A percentile compares a stretch with the other conserved stretches of the same genome.
phyloP scores from a whole-genome alignment of 2,329 filamentous ascomycete genomes.

The Clarireedia paspali region DNA sequence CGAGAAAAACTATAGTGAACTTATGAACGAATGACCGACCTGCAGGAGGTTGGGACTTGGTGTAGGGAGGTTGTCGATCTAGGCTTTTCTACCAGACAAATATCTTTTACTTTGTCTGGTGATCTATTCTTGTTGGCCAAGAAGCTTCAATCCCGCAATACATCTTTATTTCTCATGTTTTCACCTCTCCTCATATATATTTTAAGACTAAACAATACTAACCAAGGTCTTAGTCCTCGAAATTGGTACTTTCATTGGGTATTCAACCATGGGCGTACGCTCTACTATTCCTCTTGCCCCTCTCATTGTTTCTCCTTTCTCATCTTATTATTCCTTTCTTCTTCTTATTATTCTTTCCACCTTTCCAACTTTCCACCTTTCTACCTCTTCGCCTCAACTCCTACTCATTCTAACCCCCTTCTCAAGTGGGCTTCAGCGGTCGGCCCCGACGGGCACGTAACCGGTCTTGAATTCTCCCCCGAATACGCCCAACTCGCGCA shows the following conservation, averaged over 20 bases:
- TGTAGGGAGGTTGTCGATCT: not conserved
- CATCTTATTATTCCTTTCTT: too few species aligned
- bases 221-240: conserved; percentile 19
- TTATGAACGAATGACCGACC: too few species aligned
- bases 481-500: conserved; percentile 37
- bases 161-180: not conserved
- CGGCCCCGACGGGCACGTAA: conserved; percentile 23
- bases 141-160: not conserved
- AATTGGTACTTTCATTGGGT: conserved; percentile 26
- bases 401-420: not conserved
- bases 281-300: not conserved
- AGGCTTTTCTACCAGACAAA: too few species aligned
- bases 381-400: not conserved
- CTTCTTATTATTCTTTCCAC: too few species aligned
- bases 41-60: too few species aligned
- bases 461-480: conserved; percentile 38
- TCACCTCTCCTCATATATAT: not conserved
- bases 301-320: too few species aligned
- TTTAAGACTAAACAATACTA: not conserved
- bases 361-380: not conserved
- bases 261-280: conserved; percentile 17
- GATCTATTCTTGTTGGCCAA: not conserved
- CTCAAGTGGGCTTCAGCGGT: conserved; percentile 19
- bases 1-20: too few species aligned
- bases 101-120: not conserved